These are phyloP conservation scores for Hirsutella thompsonii DNA, from an alignment of 2,329 filamentous ascomycete genomes.

Conservation along the genomic window DNA sequence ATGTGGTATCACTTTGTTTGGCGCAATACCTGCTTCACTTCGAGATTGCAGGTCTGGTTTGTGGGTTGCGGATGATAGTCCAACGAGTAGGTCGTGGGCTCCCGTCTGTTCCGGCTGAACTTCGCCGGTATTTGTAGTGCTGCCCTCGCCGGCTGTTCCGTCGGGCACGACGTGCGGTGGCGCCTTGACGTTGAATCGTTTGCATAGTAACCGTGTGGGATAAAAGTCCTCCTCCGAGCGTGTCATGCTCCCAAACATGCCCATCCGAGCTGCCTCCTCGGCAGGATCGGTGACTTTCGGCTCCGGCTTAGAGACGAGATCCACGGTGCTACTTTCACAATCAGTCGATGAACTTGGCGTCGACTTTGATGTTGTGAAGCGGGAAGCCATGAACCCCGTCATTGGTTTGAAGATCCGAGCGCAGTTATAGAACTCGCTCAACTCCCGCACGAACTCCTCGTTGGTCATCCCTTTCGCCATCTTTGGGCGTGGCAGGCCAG, in stretches of 20 bases:
- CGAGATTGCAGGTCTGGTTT: background rate
- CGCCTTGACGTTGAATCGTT: slow-evolving; percentile 78
- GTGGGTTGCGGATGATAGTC: background rate
- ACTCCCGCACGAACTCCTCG: slow-evolving; percentile 69
- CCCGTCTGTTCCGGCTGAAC: background rate
- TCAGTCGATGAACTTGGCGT: slow-evolving; percentile 15
- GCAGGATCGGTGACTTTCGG: slow-evolving; percentile 49
- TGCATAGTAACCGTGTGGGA: slow-evolving; percentile 78
- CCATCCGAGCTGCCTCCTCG: slow-evolving; percentile 73
- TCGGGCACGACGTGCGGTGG: slow-evolving; percentile 55
- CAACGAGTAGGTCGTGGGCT: background rate
- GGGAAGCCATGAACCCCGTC: slow-evolving; percentile 81
- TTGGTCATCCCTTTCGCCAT: slow-evolving; percentile 31
- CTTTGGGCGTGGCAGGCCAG: slow-evolving; percentile 34
- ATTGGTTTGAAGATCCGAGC: slow-evolving; percentile 77
- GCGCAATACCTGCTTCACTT: background rate
- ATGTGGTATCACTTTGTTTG: background rate
- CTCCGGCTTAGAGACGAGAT: slow-evolving; percentile 17
- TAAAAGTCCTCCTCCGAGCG: slow-evolving; percentile 59
- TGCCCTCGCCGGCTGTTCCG: slow-evolving; percentile 16
- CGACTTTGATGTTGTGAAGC: slow-evolving; percentile 66
- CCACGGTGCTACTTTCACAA: slow-evolving; percentile 6
- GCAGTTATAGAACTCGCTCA: slow-evolving; percentile 58
- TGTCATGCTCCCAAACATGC: slow-evolving; percentile 89
- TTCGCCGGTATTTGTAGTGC: background rate